These are phyloP conservation scores for Phaseolus lunatus DNA, from an alignment of 306 rosid species.

Conservation along the genomic window DNA sequence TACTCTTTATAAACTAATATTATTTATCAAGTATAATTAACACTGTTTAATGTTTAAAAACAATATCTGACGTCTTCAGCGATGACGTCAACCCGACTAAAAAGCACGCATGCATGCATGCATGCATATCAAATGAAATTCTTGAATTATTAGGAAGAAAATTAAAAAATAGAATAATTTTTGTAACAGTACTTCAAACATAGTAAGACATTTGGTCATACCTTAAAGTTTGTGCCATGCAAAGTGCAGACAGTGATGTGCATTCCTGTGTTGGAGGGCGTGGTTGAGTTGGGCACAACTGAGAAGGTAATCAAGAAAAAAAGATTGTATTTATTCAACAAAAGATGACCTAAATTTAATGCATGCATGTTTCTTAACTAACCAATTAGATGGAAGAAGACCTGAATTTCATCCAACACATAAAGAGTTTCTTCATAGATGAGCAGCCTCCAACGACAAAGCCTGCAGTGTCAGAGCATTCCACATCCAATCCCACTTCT, in stretches of 20 bases:
- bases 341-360: background rate
- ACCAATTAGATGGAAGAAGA: slow-evolving; percentile 60
- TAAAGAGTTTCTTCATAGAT: slow-evolving; percentile 62
- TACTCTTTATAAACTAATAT: background rate
- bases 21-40: background rate
- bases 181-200: too few relatives aligned
- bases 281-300: slow-evolving; percentile 72
- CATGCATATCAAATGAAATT: too few relatives aligned
- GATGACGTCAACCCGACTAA: too few relatives aligned
- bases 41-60: background rate
- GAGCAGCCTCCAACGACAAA: slow-evolving; percentile 52
- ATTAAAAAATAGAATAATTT: too few relatives aligned
- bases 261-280: slow-evolving; percentile 79
- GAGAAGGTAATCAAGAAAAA: slow-evolving; percentile 51
- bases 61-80: background rate
- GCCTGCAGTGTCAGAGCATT: slow-evolving; percentile 70
- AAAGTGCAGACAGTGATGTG: slow-evolving; percentile 71
- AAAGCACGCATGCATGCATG: too few relatives aligned
- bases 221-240: background rate
- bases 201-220: too few relatives aligned
- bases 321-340: background rate
- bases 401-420: slow-evolving; percentile 56
- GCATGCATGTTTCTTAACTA: background rate
- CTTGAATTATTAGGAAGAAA: too few relatives aligned
- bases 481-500: slow-evolving; percentile 54